A percentile compares a stretch with the other conserved stretches of the same genome.
phyloP scores from a whole-genome alignment of 257 asterid species.

The Eustoma russellianum region DNA sequence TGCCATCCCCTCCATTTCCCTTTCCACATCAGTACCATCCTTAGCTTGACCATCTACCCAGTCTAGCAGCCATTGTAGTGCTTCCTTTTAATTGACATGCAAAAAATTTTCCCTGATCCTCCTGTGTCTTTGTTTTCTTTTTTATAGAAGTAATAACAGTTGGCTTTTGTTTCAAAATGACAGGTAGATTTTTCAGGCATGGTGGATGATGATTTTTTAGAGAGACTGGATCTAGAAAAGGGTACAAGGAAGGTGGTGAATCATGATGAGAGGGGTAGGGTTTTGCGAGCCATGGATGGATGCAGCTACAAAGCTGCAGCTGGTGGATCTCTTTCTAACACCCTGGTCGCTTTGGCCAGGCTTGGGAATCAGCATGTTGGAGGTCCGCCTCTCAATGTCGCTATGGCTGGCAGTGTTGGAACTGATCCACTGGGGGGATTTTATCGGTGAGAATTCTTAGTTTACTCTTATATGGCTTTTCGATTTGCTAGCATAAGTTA shows the following conservation, averaged over 20 bases:
- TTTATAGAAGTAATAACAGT: neutral
- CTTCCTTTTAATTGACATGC: neutral
- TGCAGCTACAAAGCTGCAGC: constrained; percentile 98
- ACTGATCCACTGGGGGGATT: constrained; percentile 95
- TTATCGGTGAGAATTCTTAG: constrained; percentile 44
- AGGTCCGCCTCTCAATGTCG: constrained; percentile 67
- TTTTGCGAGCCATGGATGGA: constrained; percentile 92
- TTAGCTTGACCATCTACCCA: neutral
- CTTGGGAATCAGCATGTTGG: constrained; percentile 70
- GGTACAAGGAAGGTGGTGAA: constrained; percentile 86
- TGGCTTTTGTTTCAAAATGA: constrained; percentile 6
- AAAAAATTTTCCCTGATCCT: constrained; percentile 25
- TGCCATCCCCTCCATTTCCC: too few species aligned
- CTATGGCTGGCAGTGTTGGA: constrained; percentile 95
- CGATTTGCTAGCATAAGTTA: neutral
- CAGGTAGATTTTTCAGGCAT: constrained; percentile 96
- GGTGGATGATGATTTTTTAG: constrained; percentile 74
- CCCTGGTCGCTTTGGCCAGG: constrained; percentile 92
- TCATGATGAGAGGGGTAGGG: constrained; percentile 92
- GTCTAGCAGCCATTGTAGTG: neutral
- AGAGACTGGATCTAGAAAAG: constrained; percentile 64
- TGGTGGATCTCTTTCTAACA: constrained; percentile 97
- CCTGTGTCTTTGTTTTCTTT: constrained; percentile 9
- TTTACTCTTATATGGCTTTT: neutral
- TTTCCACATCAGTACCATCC: too few species aligned